Evolutionary conservation across 1,139 yeast species (phyloP).

Genomic region (Diutina mesorugosa): DNA sequence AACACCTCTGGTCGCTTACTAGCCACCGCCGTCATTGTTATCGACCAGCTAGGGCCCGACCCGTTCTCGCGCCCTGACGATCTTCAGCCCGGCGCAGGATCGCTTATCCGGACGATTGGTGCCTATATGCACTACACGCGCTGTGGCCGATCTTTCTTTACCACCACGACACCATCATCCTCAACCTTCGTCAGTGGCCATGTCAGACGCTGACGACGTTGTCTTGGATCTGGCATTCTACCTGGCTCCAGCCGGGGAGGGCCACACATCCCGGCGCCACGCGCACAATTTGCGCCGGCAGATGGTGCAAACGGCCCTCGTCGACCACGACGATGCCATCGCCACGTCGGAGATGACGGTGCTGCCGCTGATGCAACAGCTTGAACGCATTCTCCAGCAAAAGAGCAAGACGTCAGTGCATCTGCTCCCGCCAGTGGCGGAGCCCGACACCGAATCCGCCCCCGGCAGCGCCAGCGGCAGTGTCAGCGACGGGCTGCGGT

Average conservation of each 20-base stretch:
- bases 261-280: neutral
- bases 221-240: neutral
- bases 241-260: neutral
- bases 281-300: neutral
- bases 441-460: neutral
- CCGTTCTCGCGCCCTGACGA: neutral
- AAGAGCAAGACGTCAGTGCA: neutral
- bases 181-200: neutral
- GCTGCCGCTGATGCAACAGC: constrained; percentile 2
- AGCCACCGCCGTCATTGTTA: neutral
- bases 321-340: neutral
- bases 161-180: neutral
- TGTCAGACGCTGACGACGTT: constrained; percentile 1
- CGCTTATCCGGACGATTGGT: neutral
- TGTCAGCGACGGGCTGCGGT: neutral
- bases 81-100: neutral
- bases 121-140: neutral
- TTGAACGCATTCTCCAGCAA: neutral
- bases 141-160: neutral
- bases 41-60: no score
- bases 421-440: neutral
- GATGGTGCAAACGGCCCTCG: neutral
- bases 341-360: neutral
- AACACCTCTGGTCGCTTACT: neutral
- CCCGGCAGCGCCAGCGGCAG: neutral